Percentiles rank a stretch among this genome's conserved stretches.
These are phyloP conservation scores for Calocera viscosa DNA, from an alignment of 768 basidiomycete genomes.

Conservation along the genomic window DNA sequence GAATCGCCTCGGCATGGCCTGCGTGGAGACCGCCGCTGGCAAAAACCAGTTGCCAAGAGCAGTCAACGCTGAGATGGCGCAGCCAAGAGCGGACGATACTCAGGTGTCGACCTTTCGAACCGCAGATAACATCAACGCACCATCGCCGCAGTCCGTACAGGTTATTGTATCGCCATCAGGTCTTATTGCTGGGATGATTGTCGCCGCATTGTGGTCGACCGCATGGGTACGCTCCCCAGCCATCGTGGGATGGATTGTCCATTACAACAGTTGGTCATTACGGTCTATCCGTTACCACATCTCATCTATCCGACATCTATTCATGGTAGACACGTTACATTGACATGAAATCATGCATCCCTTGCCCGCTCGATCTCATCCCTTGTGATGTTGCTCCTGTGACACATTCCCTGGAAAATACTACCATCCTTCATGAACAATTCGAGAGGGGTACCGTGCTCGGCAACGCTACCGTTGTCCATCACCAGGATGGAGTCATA, in stretches of 20 bases:
- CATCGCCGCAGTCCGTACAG: too few relatives aligned
- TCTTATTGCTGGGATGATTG: too few relatives aligned
- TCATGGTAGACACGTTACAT: background rate
- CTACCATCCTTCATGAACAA: constrained; percentile 35
- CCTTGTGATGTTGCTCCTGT: constrained; percentile 26
- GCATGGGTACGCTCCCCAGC: too few relatives aligned
- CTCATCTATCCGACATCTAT: background rate
- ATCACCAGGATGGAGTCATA: constrained; percentile 43
- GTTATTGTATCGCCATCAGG: too few relatives aligned
- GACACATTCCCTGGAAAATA: constrained; percentile 30
- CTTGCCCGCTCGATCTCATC: constrained; percentile 22
- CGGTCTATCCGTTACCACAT: background rate
- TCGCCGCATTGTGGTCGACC: too few relatives aligned
- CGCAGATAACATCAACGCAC: too few relatives aligned
- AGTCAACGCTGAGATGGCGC: too few relatives aligned
- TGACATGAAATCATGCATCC: background rate
- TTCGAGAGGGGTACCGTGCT: constrained; percentile 41
- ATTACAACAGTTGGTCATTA: background rate
- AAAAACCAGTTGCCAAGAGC: too few relatives aligned
- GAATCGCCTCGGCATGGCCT: too few relatives aligned
- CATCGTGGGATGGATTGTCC: background rate
- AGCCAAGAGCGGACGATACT: too few relatives aligned
- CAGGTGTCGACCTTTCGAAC: too few relatives aligned
- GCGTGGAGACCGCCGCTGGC: too few relatives aligned
- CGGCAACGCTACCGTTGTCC: constrained; percentile 44